Conservation (phyloP, 169 alveolate species). For the Plasmodium billcollinsi region DNA sequence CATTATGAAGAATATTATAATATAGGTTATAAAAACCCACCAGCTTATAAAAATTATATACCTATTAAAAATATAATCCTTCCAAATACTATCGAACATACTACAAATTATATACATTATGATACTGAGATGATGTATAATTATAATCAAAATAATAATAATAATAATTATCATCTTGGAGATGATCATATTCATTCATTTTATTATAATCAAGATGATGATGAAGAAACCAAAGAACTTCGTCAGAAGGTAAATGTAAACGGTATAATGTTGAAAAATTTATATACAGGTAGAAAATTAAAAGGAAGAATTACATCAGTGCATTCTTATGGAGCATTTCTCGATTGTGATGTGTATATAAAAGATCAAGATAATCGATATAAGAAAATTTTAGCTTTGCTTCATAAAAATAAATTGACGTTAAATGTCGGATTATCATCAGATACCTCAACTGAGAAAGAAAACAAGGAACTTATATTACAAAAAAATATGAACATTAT, state of each 20-base stretch:
- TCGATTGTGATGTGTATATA: slow-evolving; percentile 74
- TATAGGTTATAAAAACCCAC: slow-evolving; percentile 76
- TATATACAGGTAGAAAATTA: slow-evolving; percentile 66
- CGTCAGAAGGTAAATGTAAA: slow-evolving; percentile 29
- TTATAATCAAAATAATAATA: neutral
- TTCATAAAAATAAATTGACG: slow-evolving; percentile 76
- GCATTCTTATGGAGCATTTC: slow-evolving; percentile 69
- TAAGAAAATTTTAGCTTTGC: slow-evolving; percentile 49
- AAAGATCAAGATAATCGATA: slow-evolving; percentile 22
- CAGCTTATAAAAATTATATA: slow-evolving; percentile 73
- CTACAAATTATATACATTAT: neutral
- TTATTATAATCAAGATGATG: neutral
- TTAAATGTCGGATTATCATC: slow-evolving; percentile 74
- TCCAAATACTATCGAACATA: neutral
- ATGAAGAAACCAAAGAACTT: slow-evolving; percentile 55
- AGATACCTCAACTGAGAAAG: slow-evolving; percentile 49
- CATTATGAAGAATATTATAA: slow-evolving; percentile 75
- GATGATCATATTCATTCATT: slow-evolving; percentile 10
- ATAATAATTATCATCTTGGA: neutral
- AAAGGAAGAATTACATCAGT: slow-evolving; percentile 76
- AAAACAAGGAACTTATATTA: slow-evolving; percentile 69
- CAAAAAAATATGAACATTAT: slow-evolving; percentile 75
- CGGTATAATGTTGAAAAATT: slow-evolving; percentile 49
- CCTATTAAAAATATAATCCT: slow-evolving; percentile 67
- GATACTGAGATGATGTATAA: neutral